Base-by-base conservation (phyloP, 208 protist species). In the Acanthamoeba castellanii region DNA sequence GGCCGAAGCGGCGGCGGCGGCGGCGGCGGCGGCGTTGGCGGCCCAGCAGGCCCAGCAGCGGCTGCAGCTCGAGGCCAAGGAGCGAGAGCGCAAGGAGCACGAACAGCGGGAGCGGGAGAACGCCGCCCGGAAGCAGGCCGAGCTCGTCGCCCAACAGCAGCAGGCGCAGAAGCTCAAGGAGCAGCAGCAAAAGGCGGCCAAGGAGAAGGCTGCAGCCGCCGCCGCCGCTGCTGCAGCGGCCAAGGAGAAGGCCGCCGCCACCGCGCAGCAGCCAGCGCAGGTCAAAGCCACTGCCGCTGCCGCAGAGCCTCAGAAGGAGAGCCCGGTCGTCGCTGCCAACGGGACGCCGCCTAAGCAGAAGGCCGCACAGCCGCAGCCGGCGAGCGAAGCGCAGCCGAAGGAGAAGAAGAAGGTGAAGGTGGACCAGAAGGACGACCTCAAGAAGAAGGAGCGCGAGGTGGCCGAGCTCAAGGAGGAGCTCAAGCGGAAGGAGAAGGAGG, bases 401-500 rank as follows among this genome's bases (percentile, higher is more conserved):
- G 6, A n/a, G 32, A 76, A 45, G n/a, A 42, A 13, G n/a, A 76
- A 76, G 68, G 32, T 32, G 68, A 70, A 25, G n/a, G 27, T 32
- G 1, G 68, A 76, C 68, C 68, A 76, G 68, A 32, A 45, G 32
- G 68, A 76, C 9, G 68, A 76, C 18, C 68, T 76, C 22, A 32
- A 45, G 22, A 76, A 45, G 68, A 76, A 76, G 68, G 68, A 76
- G 68, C 68, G 68, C 8, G 68, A 76, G 34, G 68, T 76, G 68
- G 68, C 68, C 32, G 68, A 76, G 34, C 68, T 76, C 68, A 76
- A 76, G 68, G 68, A 76, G 68, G 68, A 76, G 68, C 68, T 76
- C 68, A 76, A 76, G 68, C 68, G 68, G 68, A 76, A 76, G 68
- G 68, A 76, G 68, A 76, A 76, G 68, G 68, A 76, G 34, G 68